Base-by-base conservation (phyloP, 148 eudicot species). In the Spergularia bocconei region DNA sequence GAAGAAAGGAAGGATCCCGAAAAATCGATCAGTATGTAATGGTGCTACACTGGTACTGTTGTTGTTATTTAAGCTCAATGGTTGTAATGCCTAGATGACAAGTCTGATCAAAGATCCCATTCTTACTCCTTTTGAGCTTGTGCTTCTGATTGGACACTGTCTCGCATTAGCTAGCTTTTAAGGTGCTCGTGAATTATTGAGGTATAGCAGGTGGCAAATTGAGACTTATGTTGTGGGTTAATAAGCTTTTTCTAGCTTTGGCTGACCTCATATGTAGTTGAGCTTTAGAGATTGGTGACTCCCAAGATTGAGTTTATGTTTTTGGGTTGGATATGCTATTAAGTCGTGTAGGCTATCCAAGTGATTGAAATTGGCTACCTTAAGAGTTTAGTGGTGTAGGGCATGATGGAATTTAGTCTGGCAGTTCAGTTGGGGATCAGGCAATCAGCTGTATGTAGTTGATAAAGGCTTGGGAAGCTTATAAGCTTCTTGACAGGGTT, bases 41-140 rank as follows among this genome's bases (percentile, higher is more conserved):
- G 36, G 36, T 4, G 36, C 3, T 29, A n/a, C n/a, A n/a, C 44
- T 39, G 44, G 44, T 6, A 44, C 5, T 3, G 48, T 44, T 44
- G 48, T 44, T 44, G 5, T 44, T 44, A 6, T 44, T 44, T 44
- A 44, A 44, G 7, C 19, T 77, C 51, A 36, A 33, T 70, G 71
- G 17, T 41, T 41, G 59, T 53, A 10, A 38, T 78, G 71, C 52
- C 60, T 63, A 72, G 80, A 81, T 77, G 77, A 80, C 59, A 60
- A 17, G 2, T 53, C 2, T 63, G 12, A 47, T 23, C 25, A 25
- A 44, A 13, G 59, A 36, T 23, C 44, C 16, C 12, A 23, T 67
- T 38, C 47, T 29, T 23, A 21, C 13, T 12, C 13, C 5, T 21
- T 70, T 69, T 71, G 67, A 69, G 25, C 44, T 68, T 79, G 23